Base-by-base conservation (phyloP, 345 rosid species). In the Lepidium sativum region DNA sequence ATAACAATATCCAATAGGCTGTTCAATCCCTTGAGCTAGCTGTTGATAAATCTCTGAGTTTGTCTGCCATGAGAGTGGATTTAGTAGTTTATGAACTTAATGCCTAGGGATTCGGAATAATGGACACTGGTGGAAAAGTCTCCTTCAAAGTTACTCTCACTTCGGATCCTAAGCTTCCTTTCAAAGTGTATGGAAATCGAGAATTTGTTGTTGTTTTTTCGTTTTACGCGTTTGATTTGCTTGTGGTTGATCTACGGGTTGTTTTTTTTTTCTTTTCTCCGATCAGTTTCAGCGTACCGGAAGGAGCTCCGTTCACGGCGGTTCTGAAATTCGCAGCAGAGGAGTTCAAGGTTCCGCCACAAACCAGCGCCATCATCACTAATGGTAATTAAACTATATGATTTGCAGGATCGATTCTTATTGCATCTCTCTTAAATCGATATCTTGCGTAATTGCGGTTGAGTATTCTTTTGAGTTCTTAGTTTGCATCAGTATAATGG, bases 311-410 rank as follows among this genome's bases (percentile, higher is more conserved):
- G 11, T 94, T 94, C 77, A 92, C 97, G 27, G 99, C 97, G 63
- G 97, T 94, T 39, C 59, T 90, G 78, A 90, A 90, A 73, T 90
- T 90, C 76, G 95, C 95, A 0, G 96, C 97, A 5, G 97, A 94
- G 79, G 99, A 94, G 77, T 94, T 94, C 77, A 94, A 94, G 79
- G 97, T 90, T 52, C 97, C 97, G 71, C 97, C 97, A 0, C 99
- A 90, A 61, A 94, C 99, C 64, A 94, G 99, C 82, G 97, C 97
- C 47, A 94, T 94, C 86, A 94, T 94, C 79, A 90, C 99, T 55
- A 94, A 90, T 60, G 99, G 97, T 94, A 79, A 55, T 18, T 23
- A 3, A 41, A 49, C 13, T 32, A 14, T 44, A 13, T 39, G 43
- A 54, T 54, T 8, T 18, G 11, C 12, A 16, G 18, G 51, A 27